These are phyloP conservation scores for Rhizophlyctis rosea DNA, from an alignment of 192 early-diverging fungal species.

Conservation along the genomic window DNA sequence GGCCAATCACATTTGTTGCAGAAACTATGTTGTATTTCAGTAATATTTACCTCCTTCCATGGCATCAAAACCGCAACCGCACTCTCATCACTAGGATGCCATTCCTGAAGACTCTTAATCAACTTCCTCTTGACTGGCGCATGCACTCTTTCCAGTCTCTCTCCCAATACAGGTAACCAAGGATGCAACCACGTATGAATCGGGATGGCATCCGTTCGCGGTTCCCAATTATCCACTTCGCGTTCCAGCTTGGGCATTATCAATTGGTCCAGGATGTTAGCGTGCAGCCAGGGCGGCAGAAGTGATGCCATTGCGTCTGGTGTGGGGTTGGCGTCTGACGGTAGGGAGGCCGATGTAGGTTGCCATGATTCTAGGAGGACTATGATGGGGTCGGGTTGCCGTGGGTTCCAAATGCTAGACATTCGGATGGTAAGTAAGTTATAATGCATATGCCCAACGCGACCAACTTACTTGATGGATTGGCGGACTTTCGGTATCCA, in stretches of 20 bases:
- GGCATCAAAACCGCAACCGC: slow-evolving; percentile 44
- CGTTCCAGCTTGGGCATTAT: slow-evolving; percentile 72
- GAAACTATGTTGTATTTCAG: not conserved
- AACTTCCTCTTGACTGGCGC: slow-evolving; percentile 63
- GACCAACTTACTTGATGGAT: slow-evolving; percentile 70
- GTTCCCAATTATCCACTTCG: slow-evolving; percentile 64
- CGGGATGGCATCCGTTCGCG: slow-evolving; percentile 47
- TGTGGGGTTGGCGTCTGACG: slow-evolving; percentile 1
- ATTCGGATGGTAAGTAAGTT: too few relatives aligned
- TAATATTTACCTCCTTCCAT: slow-evolving; percentile 57
- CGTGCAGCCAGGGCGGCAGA: slow-evolving; percentile 67
- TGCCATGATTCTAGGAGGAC: slow-evolving; percentile 70
- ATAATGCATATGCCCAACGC: too few relatives aligned
- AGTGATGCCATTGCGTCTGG: slow-evolving; percentile 13
- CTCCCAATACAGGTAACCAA: slow-evolving; percentile 69
- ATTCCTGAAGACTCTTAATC: slow-evolving; percentile 48
- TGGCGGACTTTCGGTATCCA: slow-evolving; percentile 78
- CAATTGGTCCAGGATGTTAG: slow-evolving; percentile 75
- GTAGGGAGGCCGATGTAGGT: slow-evolving; percentile 16
- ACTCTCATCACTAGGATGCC: slow-evolving; percentile 59
- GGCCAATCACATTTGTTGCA: not conserved
- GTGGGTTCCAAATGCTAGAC: slow-evolving; percentile 67
- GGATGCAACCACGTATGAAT: slow-evolving; percentile 78
- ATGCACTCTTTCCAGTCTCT: slow-evolving; percentile 46
- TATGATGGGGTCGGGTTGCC: slow-evolving; percentile 65